Evolutionary conservation across 2,329 filamentous ascomycete genomes (phyloP), one percentile per base, ranked within the genome.

Genomic region (Cadophora luteo-olivacea): DNA sequence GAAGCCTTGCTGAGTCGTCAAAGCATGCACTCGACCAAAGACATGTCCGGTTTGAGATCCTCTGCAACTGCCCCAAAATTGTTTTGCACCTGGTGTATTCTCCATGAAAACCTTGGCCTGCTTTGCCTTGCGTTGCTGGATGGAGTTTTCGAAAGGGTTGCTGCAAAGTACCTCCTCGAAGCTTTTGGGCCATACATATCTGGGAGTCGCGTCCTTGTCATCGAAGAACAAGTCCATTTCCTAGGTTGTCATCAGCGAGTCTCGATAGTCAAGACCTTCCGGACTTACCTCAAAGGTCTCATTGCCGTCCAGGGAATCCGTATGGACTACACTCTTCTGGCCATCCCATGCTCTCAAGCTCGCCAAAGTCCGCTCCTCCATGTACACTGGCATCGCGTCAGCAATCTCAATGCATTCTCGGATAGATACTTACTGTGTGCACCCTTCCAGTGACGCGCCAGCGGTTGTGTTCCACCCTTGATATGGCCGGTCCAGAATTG

Each of bases 391-490:
- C n/a, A 32, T 55, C 33, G 45, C 9, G 25, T 67, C 49, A 67
- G 57, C 29, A 32, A 32, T 57, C 12, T 36, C 22, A 5, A 45
- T 45, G 63, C 61, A 22, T 51, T 61, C 33, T 6, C 16, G 38
- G 16, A 12, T 29, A 29, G 9, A 5, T 45, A 72, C 78, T 72
- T 74, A 81, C 80, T 78, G 69, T 84, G 86, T 25, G 81, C 83
- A 14, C 84, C 84, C 70, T 84, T 85, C 85, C 85, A 87, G 68
- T 81, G 70, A 16, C 71, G 80, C 2, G 79, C 80, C 22, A 87
- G 70, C 11, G 73, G 72, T 25, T 78, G 72, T 0, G 76, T 76
- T 5, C 77, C 79, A n/a, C 75, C 68, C 19, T 75, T 71, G 2
- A 85, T 67, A 12, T 74, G 73, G n/a, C 74, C 75, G 14, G 76